phyloP scores from a whole-genome alignment of 495 filamentous ascomycete genomes.

The Cercophora newfieldiana region DNA sequence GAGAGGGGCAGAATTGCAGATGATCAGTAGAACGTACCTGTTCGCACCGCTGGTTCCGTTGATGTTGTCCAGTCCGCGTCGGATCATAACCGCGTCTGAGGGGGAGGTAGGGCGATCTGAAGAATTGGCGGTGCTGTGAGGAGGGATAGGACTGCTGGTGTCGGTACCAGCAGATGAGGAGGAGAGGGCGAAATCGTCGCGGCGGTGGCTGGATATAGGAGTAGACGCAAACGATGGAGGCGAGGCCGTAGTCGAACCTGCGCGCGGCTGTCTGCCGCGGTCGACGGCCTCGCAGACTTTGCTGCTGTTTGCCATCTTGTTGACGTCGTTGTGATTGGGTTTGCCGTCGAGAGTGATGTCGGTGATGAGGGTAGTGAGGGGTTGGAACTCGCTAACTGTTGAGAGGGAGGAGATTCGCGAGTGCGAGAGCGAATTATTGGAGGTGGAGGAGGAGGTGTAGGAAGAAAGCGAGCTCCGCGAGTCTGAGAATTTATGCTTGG shows the following conservation, averaged over 20 bases:
- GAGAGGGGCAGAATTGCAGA: not conserved
- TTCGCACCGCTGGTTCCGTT: not conserved
- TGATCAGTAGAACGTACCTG: not conserved
- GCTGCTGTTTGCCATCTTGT: not conserved
- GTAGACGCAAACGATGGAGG: not conserved
- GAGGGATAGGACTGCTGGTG: not conserved
- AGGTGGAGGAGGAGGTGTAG: slow-evolving; percentile 37
- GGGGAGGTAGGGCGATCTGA: slow-evolving; percentile 15
- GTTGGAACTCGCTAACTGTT: slow-evolving; percentile 35
- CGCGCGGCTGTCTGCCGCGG: not conserved
- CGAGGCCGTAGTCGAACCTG: not conserved
- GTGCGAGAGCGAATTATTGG: slow-evolving; percentile 33
- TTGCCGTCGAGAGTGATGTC: slow-evolving; percentile 16
- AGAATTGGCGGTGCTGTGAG: not conserved
- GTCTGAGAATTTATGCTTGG: slow-evolving; percentile 43
- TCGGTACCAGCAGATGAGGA: not conserved
- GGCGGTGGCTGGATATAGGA: not conserved
- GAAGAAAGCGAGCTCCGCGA: slow-evolving; percentile 43
- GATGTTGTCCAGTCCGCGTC: slow-evolving; percentile 1
- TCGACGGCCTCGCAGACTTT: not conserved
- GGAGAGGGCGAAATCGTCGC: not conserved
- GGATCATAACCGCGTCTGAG: slow-evolving; percentile 23
- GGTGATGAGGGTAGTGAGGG: slow-evolving; percentile 15
- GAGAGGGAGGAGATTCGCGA: slow-evolving; percentile 46
- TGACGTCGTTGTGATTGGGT: not conserved